phyloP scores from a whole-genome alignment of 345 rosid species.

The Punica granatum region DNA sequence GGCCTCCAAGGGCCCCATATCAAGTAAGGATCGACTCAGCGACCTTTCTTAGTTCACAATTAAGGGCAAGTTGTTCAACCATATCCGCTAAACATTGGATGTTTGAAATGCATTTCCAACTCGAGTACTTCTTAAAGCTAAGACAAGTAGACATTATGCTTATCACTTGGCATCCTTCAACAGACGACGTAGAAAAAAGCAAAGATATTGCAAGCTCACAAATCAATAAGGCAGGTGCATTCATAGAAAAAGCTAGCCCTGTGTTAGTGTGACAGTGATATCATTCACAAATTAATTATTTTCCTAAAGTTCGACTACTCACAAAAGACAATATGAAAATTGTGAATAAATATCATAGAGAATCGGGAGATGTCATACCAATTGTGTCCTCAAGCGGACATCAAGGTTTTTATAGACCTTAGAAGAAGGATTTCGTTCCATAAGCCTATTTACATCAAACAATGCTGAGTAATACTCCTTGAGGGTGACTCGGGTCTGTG shows the following conservation, averaged over 20 bases:
- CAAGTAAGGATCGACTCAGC: no score
- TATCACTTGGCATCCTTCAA: no score
- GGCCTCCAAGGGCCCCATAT: no score
- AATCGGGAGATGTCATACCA: constrained; percentile 38
- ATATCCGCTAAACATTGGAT: no score
- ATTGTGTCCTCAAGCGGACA: constrained; percentile 76
- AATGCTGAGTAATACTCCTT: constrained; percentile 81
- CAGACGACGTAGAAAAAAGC: no score
- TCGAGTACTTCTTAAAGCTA: neutral
- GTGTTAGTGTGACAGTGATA: neutral
- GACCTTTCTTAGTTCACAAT: no score
- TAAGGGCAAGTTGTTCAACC: no score
- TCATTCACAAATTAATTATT: neutral
- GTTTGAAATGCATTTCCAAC: no score
- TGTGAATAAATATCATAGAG: neutral
- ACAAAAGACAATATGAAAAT: neutral
- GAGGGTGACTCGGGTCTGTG: constrained; percentile 81
- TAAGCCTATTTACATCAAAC: constrained; percentile 79
- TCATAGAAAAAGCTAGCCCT: neutral
- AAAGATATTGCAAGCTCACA: neutral
- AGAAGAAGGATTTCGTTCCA: constrained; percentile 73
- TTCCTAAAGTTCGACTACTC: neutral
- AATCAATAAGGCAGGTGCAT: neutral
- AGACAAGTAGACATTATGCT: neutral
- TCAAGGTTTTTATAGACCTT: constrained; percentile 79